Evolutionary conservation across 192 early-diverging fungal species (phyloP), one percentile per base, ranked within the genome.

Genomic region (Piromyces finnis): DNA sequence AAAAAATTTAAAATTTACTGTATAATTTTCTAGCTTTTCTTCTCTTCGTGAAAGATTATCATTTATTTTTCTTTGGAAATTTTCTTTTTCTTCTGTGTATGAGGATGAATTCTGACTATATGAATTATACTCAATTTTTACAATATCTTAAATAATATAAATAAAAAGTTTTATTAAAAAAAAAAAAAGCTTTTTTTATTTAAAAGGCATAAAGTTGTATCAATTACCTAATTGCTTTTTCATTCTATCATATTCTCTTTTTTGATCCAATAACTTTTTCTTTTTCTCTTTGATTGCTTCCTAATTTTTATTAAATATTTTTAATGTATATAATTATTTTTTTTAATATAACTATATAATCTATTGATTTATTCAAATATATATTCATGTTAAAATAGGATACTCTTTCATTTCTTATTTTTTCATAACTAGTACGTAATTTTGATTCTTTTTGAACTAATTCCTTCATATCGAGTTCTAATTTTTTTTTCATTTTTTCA

Each of bases 221-320:
- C n/a, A n/a, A n/a, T n/a, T n/a, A 90, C 88, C 87, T 36, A 90
- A 68, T 30, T 81, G 78, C 28, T 77, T 30, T 80, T 39, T 79
- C 26, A 77, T 79, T 16, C 78, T 41, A 37, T 91, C 85, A 81
- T 83, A 90, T 59, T 80, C 79, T 27, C 30, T 28, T 78, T 37
- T 59, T 51, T 51, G 39, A 41, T 85, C 81, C 82, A 81, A 39
- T 16, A 88, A 78, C n/a, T 77, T 83, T 29, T 82, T 84, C 79
- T 83, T 88, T 36, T 82, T 26, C 6, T 78, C 81, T 28, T 29
- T 83, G 22, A 90, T 15, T 5, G 36, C 59, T 28, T 83, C 37
- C 77, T 37, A 79, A 22, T 18, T 86, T 22, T 29, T 16, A 51
- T 18, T 5, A 15, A n/a, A 84, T 3, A 16, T 29, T n/a, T n/a